Evolutionary conservation across 371 early-diverging fungal genomes (phyloP).

Genomic region (Nematocida ironsii): DNA sequence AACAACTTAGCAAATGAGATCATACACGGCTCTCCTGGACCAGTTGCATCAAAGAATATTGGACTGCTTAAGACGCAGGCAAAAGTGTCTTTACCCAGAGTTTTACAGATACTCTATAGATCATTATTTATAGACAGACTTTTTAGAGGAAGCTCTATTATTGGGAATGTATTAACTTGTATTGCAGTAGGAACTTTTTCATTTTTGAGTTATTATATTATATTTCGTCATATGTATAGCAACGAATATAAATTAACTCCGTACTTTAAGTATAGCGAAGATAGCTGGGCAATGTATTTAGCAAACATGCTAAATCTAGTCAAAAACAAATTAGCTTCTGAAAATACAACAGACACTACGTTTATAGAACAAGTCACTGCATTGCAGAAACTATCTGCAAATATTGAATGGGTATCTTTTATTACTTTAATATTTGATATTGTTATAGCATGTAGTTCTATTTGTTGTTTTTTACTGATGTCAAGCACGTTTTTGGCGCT

Average conservation of each 20-base stretch:
- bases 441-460: neutral
- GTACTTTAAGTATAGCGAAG: neutral
- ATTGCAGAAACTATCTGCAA: neutral
- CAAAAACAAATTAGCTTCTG: neutral
- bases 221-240: neutral
- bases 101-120: neutral
- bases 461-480: neutral
- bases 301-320: neutral
- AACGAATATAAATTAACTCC: neutral
- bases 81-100: no score
- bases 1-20: conserved; percentile 15
- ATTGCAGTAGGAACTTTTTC: neutral
- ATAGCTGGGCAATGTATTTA: neutral
- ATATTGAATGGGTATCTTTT: neutral
- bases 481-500: neutral
- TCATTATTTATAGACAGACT: neutral
- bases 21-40: neutral
- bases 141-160: neutral
- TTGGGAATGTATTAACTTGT: neutral
- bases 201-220: neutral
- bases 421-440: neutral
- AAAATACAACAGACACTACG: neutral
- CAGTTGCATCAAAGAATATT: neutral
- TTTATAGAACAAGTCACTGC: neutral
- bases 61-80: no score